Conservation (phyloP, 2,329 filamentous ascomycete genomes). For the Fusarium sp. region DNA sequence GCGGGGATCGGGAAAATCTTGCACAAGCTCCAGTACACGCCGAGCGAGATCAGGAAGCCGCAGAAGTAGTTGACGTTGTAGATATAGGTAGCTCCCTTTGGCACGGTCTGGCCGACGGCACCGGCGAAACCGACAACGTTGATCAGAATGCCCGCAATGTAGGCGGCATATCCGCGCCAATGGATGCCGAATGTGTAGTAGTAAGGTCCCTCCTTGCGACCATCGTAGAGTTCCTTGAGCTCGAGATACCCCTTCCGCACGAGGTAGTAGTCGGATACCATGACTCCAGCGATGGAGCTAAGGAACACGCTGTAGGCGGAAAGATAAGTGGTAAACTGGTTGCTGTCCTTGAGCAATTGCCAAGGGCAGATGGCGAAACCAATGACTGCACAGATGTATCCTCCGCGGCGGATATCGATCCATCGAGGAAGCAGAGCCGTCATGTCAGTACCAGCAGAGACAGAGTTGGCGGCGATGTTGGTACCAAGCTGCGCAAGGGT, state of each 20-base stretch:
- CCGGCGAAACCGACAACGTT: slow-evolving; percentile 94
- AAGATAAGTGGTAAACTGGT: slow-evolving; percentile 91
- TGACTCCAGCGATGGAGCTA: slow-evolving; percentile 93
- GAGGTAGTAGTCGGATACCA: slow-evolving; percentile 87
- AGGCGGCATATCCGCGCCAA: slow-evolving; percentile 86
- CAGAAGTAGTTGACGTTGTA: slow-evolving; percentile 94
- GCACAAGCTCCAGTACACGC: slow-evolving; percentile 78
- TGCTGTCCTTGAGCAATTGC: slow-evolving; percentile 79
- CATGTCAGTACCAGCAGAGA: slow-evolving; percentile 86
- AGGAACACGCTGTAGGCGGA: slow-evolving; percentile 94
- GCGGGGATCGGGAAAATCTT: slow-evolving; percentile 78
- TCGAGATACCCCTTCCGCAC: slow-evolving; percentile 86
- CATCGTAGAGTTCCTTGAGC: slow-evolving; percentile 82
- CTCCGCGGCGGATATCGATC: slow-evolving; percentile 86
- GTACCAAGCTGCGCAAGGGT: slow-evolving; percentile 85
- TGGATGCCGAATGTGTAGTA: slow-evolving; percentile 80
- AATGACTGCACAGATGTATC: slow-evolving; percentile 84
- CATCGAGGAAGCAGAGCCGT: slow-evolving; percentile 83
- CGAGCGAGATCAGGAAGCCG: slow-evolving; percentile 78
- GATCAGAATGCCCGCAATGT: slow-evolving; percentile 85
- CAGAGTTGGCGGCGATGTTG: slow-evolving; percentile 88
- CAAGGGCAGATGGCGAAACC: slow-evolving; percentile 90
- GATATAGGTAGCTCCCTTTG: slow-evolving; percentile 83
- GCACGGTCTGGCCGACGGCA: slow-evolving; percentile 78
- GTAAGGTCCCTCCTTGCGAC: slow-evolving; percentile 75